Conservation (phyloP, 371 early-diverging fungal genomes). For the Apophysomyces sp. region DNA sequence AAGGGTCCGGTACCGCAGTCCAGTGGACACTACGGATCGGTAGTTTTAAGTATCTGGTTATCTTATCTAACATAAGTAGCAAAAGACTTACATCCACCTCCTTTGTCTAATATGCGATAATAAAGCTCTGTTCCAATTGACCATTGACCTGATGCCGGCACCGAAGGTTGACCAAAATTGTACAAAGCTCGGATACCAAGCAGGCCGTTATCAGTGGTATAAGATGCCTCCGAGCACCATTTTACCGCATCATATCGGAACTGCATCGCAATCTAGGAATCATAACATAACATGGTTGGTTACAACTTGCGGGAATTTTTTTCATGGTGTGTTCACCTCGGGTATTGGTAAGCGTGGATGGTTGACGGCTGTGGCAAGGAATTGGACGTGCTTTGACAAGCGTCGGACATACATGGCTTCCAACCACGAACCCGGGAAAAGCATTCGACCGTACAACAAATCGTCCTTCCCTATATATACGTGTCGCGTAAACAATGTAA, state of each 20-base stretch:
- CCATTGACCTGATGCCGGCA: conserved; percentile 57
- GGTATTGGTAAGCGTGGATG: conserved; percentile 50
- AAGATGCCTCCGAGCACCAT: conserved; percentile 79
- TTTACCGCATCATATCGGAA: conserved; percentile 69
- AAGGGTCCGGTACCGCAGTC: conserved; percentile 68
- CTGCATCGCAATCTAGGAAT: conserved; percentile 64
- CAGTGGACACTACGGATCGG: conserved; percentile 58
- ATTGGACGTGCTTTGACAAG: conserved; percentile 60
- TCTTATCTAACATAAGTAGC: not conserved
- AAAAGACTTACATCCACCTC: conserved; percentile 77
- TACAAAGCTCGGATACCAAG: conserved; percentile 79
- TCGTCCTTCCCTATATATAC: conserved; percentile 40
- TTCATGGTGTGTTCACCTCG: conserved; percentile 41
- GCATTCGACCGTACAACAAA: conserved; percentile 72
- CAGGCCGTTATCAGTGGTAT: conserved; percentile 74
- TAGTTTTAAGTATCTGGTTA: not conserved
- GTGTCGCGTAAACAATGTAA: not conserved
- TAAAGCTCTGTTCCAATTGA: conserved; percentile 81
- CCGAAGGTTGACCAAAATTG: conserved; percentile 57
- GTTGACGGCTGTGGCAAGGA: conserved; percentile 73
- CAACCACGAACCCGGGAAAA: conserved; percentile 73
- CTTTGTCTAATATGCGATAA: conserved; percentile 80
- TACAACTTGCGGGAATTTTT: not conserved
- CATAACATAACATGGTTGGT: not conserved
- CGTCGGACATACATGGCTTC: conserved; percentile 74